Conservation (phyloP, 139 green algal genomes). For the Chlamydomonas sp. region DNA sequence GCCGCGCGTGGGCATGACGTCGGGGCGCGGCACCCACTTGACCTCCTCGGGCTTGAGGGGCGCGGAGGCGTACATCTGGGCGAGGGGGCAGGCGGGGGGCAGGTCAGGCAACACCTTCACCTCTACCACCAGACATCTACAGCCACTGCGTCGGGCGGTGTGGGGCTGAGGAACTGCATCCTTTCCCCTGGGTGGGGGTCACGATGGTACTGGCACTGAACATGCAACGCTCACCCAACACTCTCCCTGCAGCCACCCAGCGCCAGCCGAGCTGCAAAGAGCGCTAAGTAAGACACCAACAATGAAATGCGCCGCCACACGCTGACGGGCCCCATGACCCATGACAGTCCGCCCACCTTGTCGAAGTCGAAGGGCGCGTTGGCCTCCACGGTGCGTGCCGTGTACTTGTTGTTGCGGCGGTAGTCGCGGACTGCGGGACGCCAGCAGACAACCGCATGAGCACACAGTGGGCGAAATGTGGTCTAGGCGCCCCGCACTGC, state of each 20-base stretch:
- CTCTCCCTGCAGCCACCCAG: too few relatives aligned
- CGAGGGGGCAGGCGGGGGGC: not conserved
- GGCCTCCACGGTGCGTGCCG: slow-evolving; percentile 47
- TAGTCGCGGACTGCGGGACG: slow-evolving; percentile 49
- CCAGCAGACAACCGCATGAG: not conserved
- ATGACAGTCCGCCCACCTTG: slow-evolving; percentile 30
- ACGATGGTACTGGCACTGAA: too few relatives aligned
- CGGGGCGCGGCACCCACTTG: slow-evolving; percentile 38
- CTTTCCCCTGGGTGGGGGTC: too few relatives aligned
- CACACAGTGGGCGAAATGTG: too few relatives aligned
- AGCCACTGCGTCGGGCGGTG: too few relatives aligned
- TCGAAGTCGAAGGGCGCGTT: slow-evolving; percentile 49
- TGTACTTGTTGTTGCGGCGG: slow-evolving; percentile 62
- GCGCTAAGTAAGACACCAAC: too few relatives aligned
- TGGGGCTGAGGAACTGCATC: not conserved
- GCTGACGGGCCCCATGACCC: too few relatives aligned
- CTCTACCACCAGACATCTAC: too few relatives aligned
- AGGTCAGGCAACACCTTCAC: not conserved
- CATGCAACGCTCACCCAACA: too few relatives aligned
- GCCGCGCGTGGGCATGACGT: slow-evolving; percentile 46
- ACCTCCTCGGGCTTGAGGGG: slow-evolving; percentile 53
- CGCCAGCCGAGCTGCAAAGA: too few relatives aligned
- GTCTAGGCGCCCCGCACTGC: too few relatives aligned
- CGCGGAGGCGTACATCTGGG: slow-evolving; percentile 43
- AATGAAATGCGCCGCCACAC: too few relatives aligned